A percentile compares a stretch with the other conserved stretches of the same genome.
phyloP scores from a whole-genome alignment of 1,284 basidiomycete genomes.

The Puccinia horiana region DNA sequence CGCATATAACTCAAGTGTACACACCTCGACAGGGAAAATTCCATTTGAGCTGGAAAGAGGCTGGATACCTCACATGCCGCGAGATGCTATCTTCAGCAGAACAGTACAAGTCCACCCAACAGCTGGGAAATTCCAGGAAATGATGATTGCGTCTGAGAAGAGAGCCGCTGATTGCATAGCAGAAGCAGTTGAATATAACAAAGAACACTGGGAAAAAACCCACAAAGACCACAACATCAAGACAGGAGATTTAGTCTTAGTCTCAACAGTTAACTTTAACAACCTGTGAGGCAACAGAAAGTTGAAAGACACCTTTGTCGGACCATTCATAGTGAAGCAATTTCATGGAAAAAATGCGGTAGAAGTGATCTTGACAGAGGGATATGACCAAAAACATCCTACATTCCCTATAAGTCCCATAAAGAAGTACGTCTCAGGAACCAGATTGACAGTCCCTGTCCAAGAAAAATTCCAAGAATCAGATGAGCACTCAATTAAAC shows the following conservation, averaged over 20 bases:
- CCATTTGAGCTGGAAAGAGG: conserved; percentile 26
- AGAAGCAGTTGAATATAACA: not conserved
- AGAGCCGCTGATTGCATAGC: not conserved
- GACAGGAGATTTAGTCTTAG: not conserved
- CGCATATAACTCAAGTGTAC: not conserved
- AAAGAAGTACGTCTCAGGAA: not conserved
- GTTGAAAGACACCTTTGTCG: conserved; percentile 25
- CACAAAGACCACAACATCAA: not conserved
- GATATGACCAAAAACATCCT: not conserved
- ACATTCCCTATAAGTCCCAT: conserved; percentile 3
- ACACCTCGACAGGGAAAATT: not conserved
- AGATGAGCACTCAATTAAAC: not conserved
- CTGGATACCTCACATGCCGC: not conserved
- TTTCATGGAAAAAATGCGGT: not conserved
- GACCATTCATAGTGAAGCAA: not conserved
- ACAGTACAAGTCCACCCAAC: not conserved
- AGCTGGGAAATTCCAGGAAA: not conserved
- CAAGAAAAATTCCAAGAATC: not conserved
- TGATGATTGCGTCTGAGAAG: not conserved
- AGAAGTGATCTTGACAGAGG: not conserved
- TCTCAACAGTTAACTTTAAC: conserved; percentile 20
- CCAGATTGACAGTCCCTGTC: no score
- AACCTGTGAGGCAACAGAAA: conserved; percentile 11
- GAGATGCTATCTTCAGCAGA: not conserved
- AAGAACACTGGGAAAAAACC: not conserved